A percentile compares a stretch with the other conserved stretches of the same genome.
Evolutionary conservation across 805 yeast species (phyloP).

Genomic region (Wickerhamomyces hampshirensis): DNA sequence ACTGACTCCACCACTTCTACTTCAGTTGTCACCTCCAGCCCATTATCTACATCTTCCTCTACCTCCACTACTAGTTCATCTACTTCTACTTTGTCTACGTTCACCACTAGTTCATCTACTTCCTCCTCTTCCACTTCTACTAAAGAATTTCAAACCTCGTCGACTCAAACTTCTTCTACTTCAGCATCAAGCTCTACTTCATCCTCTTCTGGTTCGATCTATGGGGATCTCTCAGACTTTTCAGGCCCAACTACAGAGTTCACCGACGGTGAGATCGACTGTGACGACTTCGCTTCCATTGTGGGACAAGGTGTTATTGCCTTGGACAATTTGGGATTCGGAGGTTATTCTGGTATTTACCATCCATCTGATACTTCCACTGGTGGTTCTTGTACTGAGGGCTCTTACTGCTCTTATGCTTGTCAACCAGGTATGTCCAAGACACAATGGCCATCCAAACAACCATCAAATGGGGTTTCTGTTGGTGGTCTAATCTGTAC

Average conservation of each 20-base stretch:
- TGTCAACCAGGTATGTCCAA: constrained; percentile 98
- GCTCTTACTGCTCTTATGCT: constrained; percentile 93
- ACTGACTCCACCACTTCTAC: constrained; percentile 13
- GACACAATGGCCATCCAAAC: constrained; percentile 92
- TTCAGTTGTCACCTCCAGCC: constrained; percentile 19
- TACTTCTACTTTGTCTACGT: constrained; percentile 19
- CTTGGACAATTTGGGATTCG: constrained; percentile 65
- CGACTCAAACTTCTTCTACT: constrained; percentile 21
- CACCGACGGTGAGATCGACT: constrained; percentile 62
- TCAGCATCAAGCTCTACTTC: constrained; percentile 22
- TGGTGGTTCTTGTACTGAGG: constrained; percentile 69
- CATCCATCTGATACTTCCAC: constrained; percentile 56
- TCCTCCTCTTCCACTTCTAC: constrained; percentile 16
- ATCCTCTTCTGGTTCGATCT: constrained; percentile 29
- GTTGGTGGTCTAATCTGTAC: constrained; percentile 90
- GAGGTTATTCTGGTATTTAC: constrained; percentile 76
- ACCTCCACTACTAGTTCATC: constrained; percentile 22
- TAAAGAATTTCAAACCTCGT: constrained; percentile 25
- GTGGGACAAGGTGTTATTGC: constrained; percentile 77
- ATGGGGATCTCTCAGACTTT: constrained; percentile 59
- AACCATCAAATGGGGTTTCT: constrained; percentile 84
- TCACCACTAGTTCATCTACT: constrained; percentile 20
- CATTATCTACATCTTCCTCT: constrained; percentile 9
- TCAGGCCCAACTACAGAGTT: constrained; percentile 55
- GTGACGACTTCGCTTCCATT: constrained; percentile 61